phyloP scores from a whole-genome alignment of 2,329 filamentous ascomycete genomes.

The Pseudogymnoascus sp. region DNA sequence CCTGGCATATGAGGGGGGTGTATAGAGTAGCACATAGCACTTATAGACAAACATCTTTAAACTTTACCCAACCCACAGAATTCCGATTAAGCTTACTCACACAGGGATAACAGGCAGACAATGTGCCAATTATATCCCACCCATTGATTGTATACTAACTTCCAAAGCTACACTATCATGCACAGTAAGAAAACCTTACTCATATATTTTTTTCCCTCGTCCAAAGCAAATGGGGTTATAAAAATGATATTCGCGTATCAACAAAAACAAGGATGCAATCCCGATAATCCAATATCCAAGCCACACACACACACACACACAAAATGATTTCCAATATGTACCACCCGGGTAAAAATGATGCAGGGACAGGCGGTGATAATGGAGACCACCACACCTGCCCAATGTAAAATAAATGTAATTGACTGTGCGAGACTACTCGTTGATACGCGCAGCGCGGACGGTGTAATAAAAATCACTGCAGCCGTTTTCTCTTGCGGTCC shows the following conservation, averaged over 20 bases:
- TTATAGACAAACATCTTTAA: not conserved
- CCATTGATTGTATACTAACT: conserved; percentile 12
- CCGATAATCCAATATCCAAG: not conserved
- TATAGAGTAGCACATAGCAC: not conserved
- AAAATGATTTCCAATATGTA: conserved; percentile 1
- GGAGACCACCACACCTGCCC: not conserved
- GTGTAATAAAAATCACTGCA: conserved; percentile 32
- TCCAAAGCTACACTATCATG: conserved; percentile 13
- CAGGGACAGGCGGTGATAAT: not conserved
- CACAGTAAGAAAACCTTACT: not conserved
- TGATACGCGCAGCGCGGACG: not conserved
- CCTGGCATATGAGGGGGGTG: not conserved
- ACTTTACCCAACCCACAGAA: not conserved
- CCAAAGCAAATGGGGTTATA: not conserved
- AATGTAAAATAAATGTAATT: not conserved
- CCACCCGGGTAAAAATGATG: conserved; percentile 1
- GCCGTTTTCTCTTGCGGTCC: conserved; percentile 55
- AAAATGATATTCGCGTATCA: conserved; percentile 4
- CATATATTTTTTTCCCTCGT: not conserved
- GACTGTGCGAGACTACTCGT: not conserved
- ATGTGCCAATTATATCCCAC: conserved; percentile 14
- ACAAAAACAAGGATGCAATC: not conserved
- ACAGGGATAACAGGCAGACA: not conserved
- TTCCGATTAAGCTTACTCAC: not conserved
- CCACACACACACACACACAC: not conserved